Evolutionary conservation across 1,284 basidiomycete species (phyloP).

Genomic region (Macrocystidia cucumis): DNA sequence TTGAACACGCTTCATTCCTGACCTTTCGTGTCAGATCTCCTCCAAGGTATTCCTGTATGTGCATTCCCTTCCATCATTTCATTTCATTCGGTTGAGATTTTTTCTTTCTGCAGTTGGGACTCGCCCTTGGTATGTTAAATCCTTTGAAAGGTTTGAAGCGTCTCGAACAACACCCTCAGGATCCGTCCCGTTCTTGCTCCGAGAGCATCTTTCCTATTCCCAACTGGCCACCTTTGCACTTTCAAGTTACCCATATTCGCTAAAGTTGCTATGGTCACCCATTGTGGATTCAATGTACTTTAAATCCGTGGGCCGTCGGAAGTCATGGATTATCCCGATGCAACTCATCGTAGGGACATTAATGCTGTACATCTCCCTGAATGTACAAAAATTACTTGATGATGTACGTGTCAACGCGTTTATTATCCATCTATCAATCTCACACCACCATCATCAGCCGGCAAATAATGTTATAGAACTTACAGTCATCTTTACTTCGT

Average conservation of each 20-base stretch:
- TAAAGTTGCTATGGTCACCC: constrained; percentile 97
- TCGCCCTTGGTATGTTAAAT: constrained; percentile 58
- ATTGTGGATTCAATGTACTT: constrained; percentile 93
- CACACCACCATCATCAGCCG: constrained; percentile 43
- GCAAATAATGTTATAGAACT: constrained; percentile 76
- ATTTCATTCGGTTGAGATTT: constrained; percentile 9
- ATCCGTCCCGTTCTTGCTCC: constrained; percentile 94
- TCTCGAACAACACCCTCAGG: constrained; percentile 36
- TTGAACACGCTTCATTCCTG: too few relatives aligned
- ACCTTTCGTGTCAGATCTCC: constrained; percentile 50
- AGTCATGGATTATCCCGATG: constrained; percentile 99
- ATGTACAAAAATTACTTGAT: constrained; percentile 76
- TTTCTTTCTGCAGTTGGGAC: constrained; percentile 49
- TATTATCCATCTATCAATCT: constrained; percentile 7
- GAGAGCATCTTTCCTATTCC: constrained; percentile 92
- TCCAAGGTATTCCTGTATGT: constrained; percentile 95
- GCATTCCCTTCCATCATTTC: constrained; percentile 9
- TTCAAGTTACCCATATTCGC: constrained; percentile 93
- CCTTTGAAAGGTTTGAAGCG: constrained; percentile 1
- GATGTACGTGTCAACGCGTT: constrained; percentile 46
- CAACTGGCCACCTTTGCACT: constrained; percentile 95
- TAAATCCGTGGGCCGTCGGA: constrained; percentile 79
- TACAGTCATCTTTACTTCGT: constrained; percentile 82
- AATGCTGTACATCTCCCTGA: constrained; percentile 83
- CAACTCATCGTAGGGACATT: constrained; percentile 85